Evolutionary conservation across 2,329 filamentous ascomycete species (phyloP), one percentile per base, ranked within the genome.

Genomic region (Fusarium gaditjirri): DNA sequence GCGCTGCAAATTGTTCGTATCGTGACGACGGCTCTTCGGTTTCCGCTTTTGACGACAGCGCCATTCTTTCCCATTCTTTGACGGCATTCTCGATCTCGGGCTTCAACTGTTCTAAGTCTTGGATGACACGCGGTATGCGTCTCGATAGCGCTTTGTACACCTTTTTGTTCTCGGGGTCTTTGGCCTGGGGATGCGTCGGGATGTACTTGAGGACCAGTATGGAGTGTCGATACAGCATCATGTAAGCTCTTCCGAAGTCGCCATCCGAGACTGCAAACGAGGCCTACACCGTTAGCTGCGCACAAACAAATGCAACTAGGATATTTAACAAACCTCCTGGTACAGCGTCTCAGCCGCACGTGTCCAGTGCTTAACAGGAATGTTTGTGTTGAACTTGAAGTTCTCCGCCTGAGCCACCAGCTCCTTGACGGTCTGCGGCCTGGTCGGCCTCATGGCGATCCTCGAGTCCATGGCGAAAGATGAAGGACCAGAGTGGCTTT

Each of bases 191-290:
- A 76, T 98, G 96, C 3, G 84, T 87, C 1, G 89, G 87, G 13
- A 99, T 86, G 59, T 92, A 88, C 11, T 94, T 89, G 33, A 97
- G 84, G 29, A 97, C 89, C n/a, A 99, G 90, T 58, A 92, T 88
- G 14, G 94, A 94, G 82, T 97, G 94, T 75, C 96, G 91, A 79
- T 96, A 94, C n/a, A 97, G 89, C 65, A 98, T 90, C 60, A 98
- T 88, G 81, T 97, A 99, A 8, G 95, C 93, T 78, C 96, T 92
- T 76, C 94, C 90, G 72, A 94, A 90, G 81, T 98, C 95, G 77
- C 92, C 92, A 81, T 98, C 95, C 44, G 89, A 88, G 77, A 96
- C 88, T 79, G 97, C 97, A 75, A 95, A 94, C 56, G 90, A 87
- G 25, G 94, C 95, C 93, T 98, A 78, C 60, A 38, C 23, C 75